Evolutionary conservation across 306 rosid genomes (phyloP), one percentile per base, ranked within the genome.

Genomic region (Trichosanthes truncata): DNA sequence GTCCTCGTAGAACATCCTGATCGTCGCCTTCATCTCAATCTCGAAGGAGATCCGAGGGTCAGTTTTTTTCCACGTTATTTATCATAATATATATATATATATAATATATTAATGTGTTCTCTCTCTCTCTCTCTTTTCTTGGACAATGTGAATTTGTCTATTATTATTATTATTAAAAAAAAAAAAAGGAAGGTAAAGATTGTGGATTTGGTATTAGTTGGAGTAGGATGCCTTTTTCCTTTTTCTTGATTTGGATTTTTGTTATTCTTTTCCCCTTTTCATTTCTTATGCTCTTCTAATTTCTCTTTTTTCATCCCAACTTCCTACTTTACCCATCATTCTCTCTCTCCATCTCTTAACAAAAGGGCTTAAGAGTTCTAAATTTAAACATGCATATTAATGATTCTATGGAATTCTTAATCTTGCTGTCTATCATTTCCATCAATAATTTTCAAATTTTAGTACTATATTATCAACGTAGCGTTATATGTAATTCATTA

Each of bases 171-270:
- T 23, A 69, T 68, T 69, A 29, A 60, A 77, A 75, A 83, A 41
- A 48, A 2, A 2, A 52, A 79, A 75, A 66, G 31, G 40, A 49
- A 63, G 29, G 74, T 49, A 62, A 71, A 82, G 85, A 82, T 80
- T 85, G 86, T 87, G 97, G 97, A 82, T 90, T 90, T 85, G 98
- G 94, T 91, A 85, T 66, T 65, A 82, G 40, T 74, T 49, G 78
- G 78, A 85, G 59, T 29, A 29, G 78, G 61, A 80, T 86, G 82
- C 83, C 87, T 81, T 87, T 83, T 82, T 25, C 86, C 80, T 76
- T 79, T 67, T 69, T 79, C 81, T 90, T 80, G 87, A 65, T 61
- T 23, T 31, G 15, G 31, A 7, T 36, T n/a, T 67, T 68, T 68
- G 0, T 67, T 15, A 29, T 66, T 36, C 2, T 36, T 41, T 68